A percentile compares a stretch with the other conserved stretches of the same genome.
phyloP scores from a whole-genome alignment of 2,329 filamentous ascomycete genomes.

The Corynespora cassiicola region DNA sequence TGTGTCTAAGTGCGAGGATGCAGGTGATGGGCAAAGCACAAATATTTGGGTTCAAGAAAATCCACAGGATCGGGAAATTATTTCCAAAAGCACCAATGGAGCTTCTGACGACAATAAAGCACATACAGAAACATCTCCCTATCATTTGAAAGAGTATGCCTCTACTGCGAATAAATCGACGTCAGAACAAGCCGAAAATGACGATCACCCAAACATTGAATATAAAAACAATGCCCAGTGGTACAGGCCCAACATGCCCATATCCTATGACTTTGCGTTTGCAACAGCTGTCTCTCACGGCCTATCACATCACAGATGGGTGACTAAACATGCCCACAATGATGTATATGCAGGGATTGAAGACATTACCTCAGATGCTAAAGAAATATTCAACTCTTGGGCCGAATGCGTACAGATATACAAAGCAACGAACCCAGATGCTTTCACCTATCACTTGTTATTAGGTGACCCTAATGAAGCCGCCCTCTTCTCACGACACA shows the following conservation, averaged over 20 bases:
- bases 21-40: neutral
- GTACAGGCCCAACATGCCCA: neutral
- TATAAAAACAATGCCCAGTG: neutral
- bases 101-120: neutral
- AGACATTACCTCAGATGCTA: neutral
- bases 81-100: neutral
- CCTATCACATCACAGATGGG: neutral
- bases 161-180: no score
- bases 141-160: no score
- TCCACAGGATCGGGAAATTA: no score
- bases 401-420: neutral
- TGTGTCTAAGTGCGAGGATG: neutral
- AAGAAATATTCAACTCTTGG: neutral
- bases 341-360: neutral
- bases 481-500: no score
- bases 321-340: neutral
- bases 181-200: no score
- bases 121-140: no score
- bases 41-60: no score
- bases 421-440: neutral
- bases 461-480: neutral
- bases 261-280: neutral
- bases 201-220: neutral
- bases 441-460: neutral
- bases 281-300: neutral